Evolutionary conservation across 1,284 basidiomycete genomes (phyloP).

Genomic region (Acaromyces ingoldii): DNA sequence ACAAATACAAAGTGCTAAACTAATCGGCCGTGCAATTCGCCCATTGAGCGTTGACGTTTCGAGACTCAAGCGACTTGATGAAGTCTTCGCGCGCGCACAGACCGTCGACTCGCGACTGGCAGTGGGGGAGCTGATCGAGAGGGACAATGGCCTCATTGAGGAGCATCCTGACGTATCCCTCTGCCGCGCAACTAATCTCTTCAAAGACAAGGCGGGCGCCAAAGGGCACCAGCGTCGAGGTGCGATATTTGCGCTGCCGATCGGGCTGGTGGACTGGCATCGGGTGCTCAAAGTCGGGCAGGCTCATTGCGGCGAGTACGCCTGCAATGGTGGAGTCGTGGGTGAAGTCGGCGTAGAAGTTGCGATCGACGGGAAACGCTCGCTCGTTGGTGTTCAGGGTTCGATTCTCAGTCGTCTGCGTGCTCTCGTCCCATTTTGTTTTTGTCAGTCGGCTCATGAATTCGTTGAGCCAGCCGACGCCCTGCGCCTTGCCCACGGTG

Average conservation of each 20-base stretch:
- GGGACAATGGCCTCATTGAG: slow-evolving; percentile 43
- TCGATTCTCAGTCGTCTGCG: slow-evolving; percentile 40
- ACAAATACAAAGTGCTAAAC: too few relatives aligned
- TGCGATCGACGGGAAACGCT: slow-evolving; percentile 40
- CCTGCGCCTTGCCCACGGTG: slow-evolving; percentile 70
- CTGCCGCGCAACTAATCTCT: slow-evolving; percentile 23
- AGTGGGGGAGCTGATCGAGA: slow-evolving; percentile 27
- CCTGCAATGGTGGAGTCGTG: slow-evolving; percentile 45
- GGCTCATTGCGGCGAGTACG: slow-evolving; percentile 33
- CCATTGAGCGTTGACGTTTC: slow-evolving; percentile 4
- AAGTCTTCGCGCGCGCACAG: slow-evolving; percentile 2
- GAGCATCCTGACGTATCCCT: slow-evolving; percentile 4
- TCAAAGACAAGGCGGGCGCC: slow-evolving; percentile 42
- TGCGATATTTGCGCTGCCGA: slow-evolving; percentile 20
- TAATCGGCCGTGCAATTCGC: slow-evolving; percentile 3
- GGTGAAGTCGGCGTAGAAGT: slow-evolving; percentile 47
- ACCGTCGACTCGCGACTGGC: slow-evolving; percentile 10
- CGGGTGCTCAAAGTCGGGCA: slow-evolving; percentile 18
- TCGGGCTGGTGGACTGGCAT: slow-evolving; percentile 4
- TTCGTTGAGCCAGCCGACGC: slow-evolving; percentile 68
- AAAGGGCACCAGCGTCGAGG: slow-evolving; percentile 40
- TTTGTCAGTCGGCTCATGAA: slow-evolving; percentile 29
- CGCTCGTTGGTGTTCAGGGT: slow-evolving; percentile 32
- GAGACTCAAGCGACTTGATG: background rate
- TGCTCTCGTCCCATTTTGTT: slow-evolving; percentile 2